Evolutionary conservation across 148 eudicot genomes (phyloP), one percentile per base, ranked within the genome.

Genomic region (Polygonum aviculare): DNA sequence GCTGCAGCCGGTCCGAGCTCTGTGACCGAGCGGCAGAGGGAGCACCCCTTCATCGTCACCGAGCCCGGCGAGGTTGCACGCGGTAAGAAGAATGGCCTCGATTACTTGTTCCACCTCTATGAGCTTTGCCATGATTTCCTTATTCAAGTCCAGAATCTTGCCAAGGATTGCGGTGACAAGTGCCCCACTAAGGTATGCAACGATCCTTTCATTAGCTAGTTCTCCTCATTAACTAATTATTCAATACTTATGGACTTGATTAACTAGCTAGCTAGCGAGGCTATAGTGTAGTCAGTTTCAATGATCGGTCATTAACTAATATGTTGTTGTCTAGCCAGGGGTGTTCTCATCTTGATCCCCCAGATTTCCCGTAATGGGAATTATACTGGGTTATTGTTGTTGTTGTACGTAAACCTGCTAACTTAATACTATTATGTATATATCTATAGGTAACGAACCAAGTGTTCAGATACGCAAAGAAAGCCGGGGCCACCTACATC

Each of bases 41-140:
- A 95, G 77, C 99, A 95, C 54, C 99, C 99, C 0, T 95, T 95
- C 74, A 95, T 95, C 44, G 99, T 95, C 33, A 95, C 99, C 12
- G 99, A 92, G 87, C 99, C 99, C 0, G 99, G 99, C 1, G 99
- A 95, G 76, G 97, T 95, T 79, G 99, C 99, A 44, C 90, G 99
- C 67, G 99, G 99, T 45, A 95, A 95, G 74, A 95, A 95, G 90
- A 95, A 95, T 83, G 99, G 99, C 18, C 87, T 95, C 41, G 99
- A 95, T 86, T 95, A 95, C 75, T 79, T 95, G 73, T 95, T 95
- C 80, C 94, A 92, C 79, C 83, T 95, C 41, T 95, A 92, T 78
- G 99, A 95, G 75, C 96, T 90, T 76, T 95, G 99, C 80, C 90
- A 94, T 49, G 97, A 92, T 18, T 95, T 95, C 83, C 82, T 95